Evolutionary conservation across 148 eudicot genomes (phyloP).

Genomic region (Cornus florida): DNA sequence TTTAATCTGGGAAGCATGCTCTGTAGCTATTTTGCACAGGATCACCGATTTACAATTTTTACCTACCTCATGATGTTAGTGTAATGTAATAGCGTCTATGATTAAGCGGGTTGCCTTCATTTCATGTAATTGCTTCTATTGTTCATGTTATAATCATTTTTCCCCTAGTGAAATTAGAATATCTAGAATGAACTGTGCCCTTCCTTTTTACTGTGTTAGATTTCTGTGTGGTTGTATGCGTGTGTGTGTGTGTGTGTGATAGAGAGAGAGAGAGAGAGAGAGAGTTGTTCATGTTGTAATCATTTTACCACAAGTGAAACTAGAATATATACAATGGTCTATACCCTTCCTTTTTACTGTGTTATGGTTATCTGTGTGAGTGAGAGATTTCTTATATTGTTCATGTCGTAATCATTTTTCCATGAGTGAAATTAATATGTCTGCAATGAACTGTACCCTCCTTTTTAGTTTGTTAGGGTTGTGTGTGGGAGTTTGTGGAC

Average conservation of each 20-base stretch:
- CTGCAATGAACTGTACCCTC: no score
- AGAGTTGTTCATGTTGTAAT: no score
- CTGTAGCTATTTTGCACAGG: background rate
- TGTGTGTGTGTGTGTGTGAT: background rate
- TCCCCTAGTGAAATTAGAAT: slow-evolving; percentile 1
- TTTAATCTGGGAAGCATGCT: slow-evolving; percentile 18
- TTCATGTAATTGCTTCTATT: slow-evolving; percentile 19
- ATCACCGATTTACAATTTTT: slow-evolving; percentile 8
- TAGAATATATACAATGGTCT: no score
- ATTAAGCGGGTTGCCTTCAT: slow-evolving; percentile 4
- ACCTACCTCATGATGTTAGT: slow-evolving; percentile 12
- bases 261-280: background rate
- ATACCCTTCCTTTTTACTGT: no score
- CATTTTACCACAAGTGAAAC: no score
- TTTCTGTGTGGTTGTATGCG: background rate
- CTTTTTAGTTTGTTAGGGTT: no score
- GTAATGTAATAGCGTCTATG: slow-evolving; percentile 2
- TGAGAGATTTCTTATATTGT: no score
- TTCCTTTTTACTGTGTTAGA: background rate
- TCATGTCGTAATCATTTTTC: no score
- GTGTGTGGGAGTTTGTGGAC: no score
- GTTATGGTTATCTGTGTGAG: no score
- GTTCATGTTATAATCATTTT: slow-evolving; percentile 11
- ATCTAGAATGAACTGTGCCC: background rate
- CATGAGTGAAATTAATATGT: no score